Conservation (phyloP, 2,329 filamentous ascomycete genomes). For the Bipolaris zeicola region DNA sequence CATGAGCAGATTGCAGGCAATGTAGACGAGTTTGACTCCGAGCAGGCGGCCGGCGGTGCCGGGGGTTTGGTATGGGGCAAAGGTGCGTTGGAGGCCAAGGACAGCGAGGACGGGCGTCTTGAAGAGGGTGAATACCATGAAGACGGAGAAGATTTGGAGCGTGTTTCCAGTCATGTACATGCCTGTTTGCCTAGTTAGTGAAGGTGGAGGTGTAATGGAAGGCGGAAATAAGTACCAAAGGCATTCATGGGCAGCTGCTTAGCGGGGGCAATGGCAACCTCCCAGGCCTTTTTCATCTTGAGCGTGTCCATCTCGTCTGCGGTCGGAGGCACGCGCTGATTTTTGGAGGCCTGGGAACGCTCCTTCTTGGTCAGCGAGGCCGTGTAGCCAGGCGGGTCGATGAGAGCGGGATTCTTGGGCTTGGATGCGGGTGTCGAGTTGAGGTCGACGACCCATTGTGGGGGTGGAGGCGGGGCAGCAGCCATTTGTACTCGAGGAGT, state of each 20-base stretch:
- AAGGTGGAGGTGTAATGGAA: background rate
- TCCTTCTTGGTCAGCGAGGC: slow-evolving; percentile 51
- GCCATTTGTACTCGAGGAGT: slow-evolving; percentile 21
- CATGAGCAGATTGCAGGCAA: slow-evolving; percentile 83
- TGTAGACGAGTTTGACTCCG: slow-evolving; percentile 84
- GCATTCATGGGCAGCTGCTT: slow-evolving; percentile 97
- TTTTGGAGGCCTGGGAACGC: slow-evolving; percentile 43
- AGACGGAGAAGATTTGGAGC: slow-evolving; percentile 98
- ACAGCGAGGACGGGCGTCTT: slow-evolving; percentile 91
- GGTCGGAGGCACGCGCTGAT: slow-evolving; percentile 69
- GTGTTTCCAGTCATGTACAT: slow-evolving; percentile 99
- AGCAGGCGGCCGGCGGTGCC: slow-evolving; percentile 75
- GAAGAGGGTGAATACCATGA: slow-evolving; percentile 99
- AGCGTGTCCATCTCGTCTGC: slow-evolving; percentile 89
- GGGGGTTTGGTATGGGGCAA: slow-evolving; percentile 86
- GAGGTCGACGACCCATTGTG: slow-evolving; percentile 84
- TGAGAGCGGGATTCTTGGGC: slow-evolving; percentile 69
- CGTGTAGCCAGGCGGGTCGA: slow-evolving; percentile 87
- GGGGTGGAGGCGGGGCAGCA: slow-evolving; percentile 55
- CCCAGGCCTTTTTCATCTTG: slow-evolving; percentile 99
- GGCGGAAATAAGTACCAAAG: slow-evolving; percentile 65
- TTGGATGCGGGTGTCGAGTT: slow-evolving; percentile 70
- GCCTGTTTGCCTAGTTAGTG: slow-evolving; percentile 43
- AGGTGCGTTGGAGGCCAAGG: slow-evolving; percentile 81
- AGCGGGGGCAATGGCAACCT: slow-evolving; percentile 88